Conservation (phyloP, 1,284 basidiomycete genomes). For the Pulchroboletus neoregius region DNA sequence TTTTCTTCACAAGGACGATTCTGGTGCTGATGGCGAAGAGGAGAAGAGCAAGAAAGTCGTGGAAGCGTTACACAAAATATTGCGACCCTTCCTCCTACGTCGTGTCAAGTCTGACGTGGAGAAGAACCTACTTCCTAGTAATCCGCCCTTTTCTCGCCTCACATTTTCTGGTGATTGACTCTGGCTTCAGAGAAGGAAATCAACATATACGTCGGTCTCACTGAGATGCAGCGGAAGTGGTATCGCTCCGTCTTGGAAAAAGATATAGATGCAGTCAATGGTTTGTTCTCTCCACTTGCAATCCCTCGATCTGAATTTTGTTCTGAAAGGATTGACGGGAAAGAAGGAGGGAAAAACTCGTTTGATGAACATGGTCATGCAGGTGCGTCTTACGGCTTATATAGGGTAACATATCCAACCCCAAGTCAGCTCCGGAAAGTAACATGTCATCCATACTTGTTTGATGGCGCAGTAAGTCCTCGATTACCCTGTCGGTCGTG, state of each 20-base stretch:
- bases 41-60: conserved; percentile 90
- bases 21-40: conserved; percentile 72
- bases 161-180: not conserved
- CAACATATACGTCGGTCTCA: conserved; percentile 97
- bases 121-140: conserved; percentile 90
- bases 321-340: conserved; percentile 66
- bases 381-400: conserved; percentile 48
- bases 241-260: conserved; percentile 95
- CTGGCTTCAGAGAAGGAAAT: conserved; percentile 85
- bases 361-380: conserved; percentile 99
- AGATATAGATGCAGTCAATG: conserved; percentile 98
- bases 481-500: conserved; percentile 1
- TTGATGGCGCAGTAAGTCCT: conserved; percentile 72
- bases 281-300: conserved; percentile 33
- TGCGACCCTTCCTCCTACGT: conserved; percentile 91
- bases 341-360: conserved; percentile 99
- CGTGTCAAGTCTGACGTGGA: conserved; percentile 98
- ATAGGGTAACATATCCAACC: conserved; percentile 6
- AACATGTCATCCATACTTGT: conserved; percentile 81
- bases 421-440: conserved; percentile 63
- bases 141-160: conserved; percentile 22
- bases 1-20: conserved; percentile 80
- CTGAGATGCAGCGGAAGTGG: conserved; percentile 99
- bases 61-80: conserved; percentile 95
- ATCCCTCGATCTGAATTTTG: not conserved